Evolutionary conservation across 2,329 filamentous ascomycete species (phyloP), one percentile per base, ranked within the genome.

Genomic region (Ilyonectria destructans): DNA sequence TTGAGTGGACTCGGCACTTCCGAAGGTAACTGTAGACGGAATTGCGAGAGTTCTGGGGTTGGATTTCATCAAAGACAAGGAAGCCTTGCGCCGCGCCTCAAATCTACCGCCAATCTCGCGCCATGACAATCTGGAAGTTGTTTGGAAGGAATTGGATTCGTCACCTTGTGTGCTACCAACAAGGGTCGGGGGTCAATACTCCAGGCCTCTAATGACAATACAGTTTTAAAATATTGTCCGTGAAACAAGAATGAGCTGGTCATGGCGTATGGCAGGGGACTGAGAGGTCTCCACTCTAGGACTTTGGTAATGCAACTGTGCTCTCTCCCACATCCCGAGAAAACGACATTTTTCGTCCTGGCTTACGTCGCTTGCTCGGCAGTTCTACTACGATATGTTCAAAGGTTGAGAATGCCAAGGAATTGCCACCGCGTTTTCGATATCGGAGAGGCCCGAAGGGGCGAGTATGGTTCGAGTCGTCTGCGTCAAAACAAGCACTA

Each of bases 351-450:
- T 40, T 40, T 43, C 17, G 40, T 43, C 40, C 40, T 8, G n/a
- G 40, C 40, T 43, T 43, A 43, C 40, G 40, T 43, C n/a, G 40
- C 40, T 43, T 43, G 40, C 40, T 43, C n/a, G 40, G 40, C 40
- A 43, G n/a, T 43, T 43, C 15, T 6, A 43, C 15, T 6, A 43
- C 40, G 8, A n/a, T 3, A n/a, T n/a, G 7, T 19, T n/a, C 40
- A 7, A 43, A 8, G 40, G 8, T 19, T n/a, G 6, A 43, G 7
- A 43, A 43, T n/a, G 40, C 15, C 40, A 43, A 17, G 40, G 15
- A 43, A n/a, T 40, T 4, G 15, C 7, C 5, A 43, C 8, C 15
- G n/a, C 17, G 5, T n/a, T 43, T 43, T 43, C 40, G n/a, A 8
- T n/a, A n/a, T 43, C 40, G 40, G 17, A 43, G 40, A 43, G 3